Conservation (phyloP, 2,329 filamentous ascomycete species). For the Fusarium oxysporum region DNA sequence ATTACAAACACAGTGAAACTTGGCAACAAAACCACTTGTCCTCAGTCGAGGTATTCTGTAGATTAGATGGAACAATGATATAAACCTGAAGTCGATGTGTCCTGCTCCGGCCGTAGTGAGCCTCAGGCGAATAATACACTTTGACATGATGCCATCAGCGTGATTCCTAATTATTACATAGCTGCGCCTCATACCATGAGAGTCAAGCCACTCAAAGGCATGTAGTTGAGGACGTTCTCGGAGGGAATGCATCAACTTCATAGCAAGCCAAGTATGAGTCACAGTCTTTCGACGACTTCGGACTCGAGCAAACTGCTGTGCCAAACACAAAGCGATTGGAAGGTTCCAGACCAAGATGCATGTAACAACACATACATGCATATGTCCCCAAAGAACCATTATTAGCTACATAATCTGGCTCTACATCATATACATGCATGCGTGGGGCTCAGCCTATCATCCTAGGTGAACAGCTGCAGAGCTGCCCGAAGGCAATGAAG, state of each 20-base stretch:
- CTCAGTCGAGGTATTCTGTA: background rate
- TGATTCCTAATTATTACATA: background rate
- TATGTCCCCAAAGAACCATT: constrained; percentile 2
- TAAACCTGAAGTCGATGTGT: background rate
- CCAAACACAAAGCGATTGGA: background rate
- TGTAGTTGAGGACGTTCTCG: background rate
- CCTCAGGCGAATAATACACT: background rate
- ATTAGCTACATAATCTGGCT: constrained; percentile 2
- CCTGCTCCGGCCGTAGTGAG: background rate
- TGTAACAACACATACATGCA: constrained; percentile 23
- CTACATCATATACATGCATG: constrained; percentile 19
- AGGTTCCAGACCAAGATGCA: constrained; percentile 3
- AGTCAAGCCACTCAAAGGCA: background rate
- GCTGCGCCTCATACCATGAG: background rate
- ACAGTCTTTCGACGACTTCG: constrained; percentile 4
- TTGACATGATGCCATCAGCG: background rate
- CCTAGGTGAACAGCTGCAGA: constrained; percentile 18
- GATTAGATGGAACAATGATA: background rate
- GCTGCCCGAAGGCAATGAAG: constrained; percentile 17
- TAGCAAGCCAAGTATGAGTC: constrained; percentile 5
- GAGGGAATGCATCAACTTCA: background rate
- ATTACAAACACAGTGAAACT: background rate
- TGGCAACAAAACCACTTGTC: background rate
- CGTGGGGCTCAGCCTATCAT: background rate
- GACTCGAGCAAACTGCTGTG: background rate